Base-by-base conservation (phyloP, 2,329 filamentous ascomycete species). In the Colletotrichum tropicicola region DNA sequence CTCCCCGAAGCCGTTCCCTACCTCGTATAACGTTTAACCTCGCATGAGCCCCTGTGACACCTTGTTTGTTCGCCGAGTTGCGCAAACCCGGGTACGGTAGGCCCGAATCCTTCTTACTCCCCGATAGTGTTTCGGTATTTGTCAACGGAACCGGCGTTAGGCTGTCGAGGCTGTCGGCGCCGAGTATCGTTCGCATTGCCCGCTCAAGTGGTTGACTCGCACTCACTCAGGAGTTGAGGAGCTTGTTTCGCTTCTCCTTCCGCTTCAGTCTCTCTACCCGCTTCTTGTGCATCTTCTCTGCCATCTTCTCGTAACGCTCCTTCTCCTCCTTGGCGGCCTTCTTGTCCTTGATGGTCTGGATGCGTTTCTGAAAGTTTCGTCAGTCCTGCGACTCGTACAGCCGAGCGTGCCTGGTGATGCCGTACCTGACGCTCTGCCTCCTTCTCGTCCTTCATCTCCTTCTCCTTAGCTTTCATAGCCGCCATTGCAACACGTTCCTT, bases 281-380 rank as follows among this genome's bases (percentile, higher is more conserved):
- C 86, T 97, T 98, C 80, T 88, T 89, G 82, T 98, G 95, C 96
- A 99, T 98, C 83, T 96, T 98, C 82, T 94, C 93, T 19, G 94
- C 95, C 88, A 99, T 88, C 83, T 94, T 93, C 78, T 94, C 93
- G 76, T 95, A 98, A 70, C 95, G 86, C 74, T 94, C 93, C 79
- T 92, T 94, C 83, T 98, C 96, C 73, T 93, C 94, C 85, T 98
- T 98, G 55, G 91, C 92, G 19, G 89, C 91, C 70, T 93, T 88
- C 79, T 91, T 94, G 69, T 97, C 93, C 73, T 92, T 94, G 75
- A 98, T 92, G 10, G 86, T 86, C 73, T 94, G 87, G 58, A 96
- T 89, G 70, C 90, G 89, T 74, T 87, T 85, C 92, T 97, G 74
- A 57, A 68, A 19, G 15, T 3, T 6, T 13, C 15, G 45, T 66